Base-by-base conservation (phyloP, 2,329 filamentous ascomycete species). In the Xylaria sp. region DNA sequence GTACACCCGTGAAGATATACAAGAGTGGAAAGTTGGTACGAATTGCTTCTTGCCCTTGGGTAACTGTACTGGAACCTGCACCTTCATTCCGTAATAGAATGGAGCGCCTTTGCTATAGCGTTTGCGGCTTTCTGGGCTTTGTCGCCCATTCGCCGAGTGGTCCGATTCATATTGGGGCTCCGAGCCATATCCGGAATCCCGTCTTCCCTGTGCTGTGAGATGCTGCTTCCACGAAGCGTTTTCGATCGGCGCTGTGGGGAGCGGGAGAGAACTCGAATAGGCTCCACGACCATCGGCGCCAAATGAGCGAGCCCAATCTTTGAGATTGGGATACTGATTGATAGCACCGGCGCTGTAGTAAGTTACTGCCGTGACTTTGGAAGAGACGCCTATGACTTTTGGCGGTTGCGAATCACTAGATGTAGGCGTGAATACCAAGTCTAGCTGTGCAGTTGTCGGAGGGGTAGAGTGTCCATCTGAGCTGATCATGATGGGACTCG, bases 11-110 rank as follows among this genome's bases (percentile, higher is more conserved):
- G 84, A 85, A 42, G 81, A 78, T 74, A 88, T 83, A 78, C 86
- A 89, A 9, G 83, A 85, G 77, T 88, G 85, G 73, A 88, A 89
- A 5, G 84, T 85, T 0, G 86, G 86, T 25, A 88, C 68, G 70
- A 87, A 86, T 9, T 82, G 79, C 74, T 83, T 85, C 72, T 81
- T 83, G 31, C 77, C 74, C 9, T 78, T 75, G 3, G 85, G 84
- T 36, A 88, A 74, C 17, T 76, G 73, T 65, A 89, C 77, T 0
- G 86, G 85, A 0, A 89, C 73, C 47, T 81, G 76, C 10, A 88
- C 69, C 4, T 76, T 76, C 0, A 85, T 75, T 0, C 78, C 77
- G 73, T 86, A 80, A 66, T 75, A 76, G 69, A 82, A 65, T n/a
- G 75, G 68, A 36, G 67, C 62, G 54, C 58, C 33, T 51, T 69